Evolutionary conservation across 441 rosid species (phyloP), one percentile per base, ranked within the genome.

Genomic region (Jatropha podagrica): DNA sequence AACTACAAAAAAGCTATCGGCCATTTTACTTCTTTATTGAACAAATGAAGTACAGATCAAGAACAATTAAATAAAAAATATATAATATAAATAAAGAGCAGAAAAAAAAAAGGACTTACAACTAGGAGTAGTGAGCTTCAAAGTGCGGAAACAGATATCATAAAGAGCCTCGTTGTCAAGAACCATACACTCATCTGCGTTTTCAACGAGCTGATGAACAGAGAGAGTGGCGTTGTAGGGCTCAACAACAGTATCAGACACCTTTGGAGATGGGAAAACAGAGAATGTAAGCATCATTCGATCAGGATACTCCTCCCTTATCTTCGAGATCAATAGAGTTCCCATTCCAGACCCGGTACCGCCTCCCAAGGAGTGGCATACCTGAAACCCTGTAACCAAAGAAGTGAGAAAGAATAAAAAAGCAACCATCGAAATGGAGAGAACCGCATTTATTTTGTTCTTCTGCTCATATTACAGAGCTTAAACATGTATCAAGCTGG

Each of bases 301-400:
- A 38, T 85, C 90, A 1, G 89, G 87, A 54, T 82, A 84, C 78
- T 84, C 87, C 58, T 84, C 86, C 58, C 86, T 81, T 46, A 85
- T 85, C 72, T 87, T 85, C 14, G 88, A 87, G 49, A 86, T 86
- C 79, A 86, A 67, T 37, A 87, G 78, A 1, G 90, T 87, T 11
- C 90, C 90, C 90, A 87, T 87, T 61, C 90, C 88, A 7, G 90
- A 85, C 41, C 90, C 88, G 0, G 90, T 87, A 20, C 90, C 90
- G 18, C 88, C 90, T 46, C 90, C 90, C 81, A 87, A 60, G 1
- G 88, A 85, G 72, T 87, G 90, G 58, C 90, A 87, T 42, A 87
- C 90, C 77, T 87, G 90, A 79, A 87, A 89, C 11, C 90, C 90
- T 87, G 81, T 7, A 52, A 74, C 10, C 71, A 74, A n/a, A n/a